Evolutionary conservation across 2,329 filamentous ascomycete genomes (phyloP).

Genomic region (Scytalidium sp.): DNA sequence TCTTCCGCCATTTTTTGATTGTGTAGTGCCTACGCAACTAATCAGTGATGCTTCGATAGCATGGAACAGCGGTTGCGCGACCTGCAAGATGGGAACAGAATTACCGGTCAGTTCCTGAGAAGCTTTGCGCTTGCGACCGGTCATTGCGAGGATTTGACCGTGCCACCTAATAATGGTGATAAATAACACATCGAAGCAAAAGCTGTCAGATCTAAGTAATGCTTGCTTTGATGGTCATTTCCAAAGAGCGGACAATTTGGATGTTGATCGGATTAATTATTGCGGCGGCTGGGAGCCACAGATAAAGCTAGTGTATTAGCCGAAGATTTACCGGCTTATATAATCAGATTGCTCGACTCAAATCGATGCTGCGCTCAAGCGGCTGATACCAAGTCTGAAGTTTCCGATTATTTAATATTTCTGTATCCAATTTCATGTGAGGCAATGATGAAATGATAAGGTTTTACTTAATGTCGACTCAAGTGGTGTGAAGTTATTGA

Average conservation of each 20-base stretch:
- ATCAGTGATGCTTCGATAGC: neutral
- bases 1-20: neutral
- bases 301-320: neutral
- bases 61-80: neutral
- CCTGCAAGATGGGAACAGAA: slow-evolving; percentile 11
- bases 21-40: neutral
- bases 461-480: no score
- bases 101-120: slow-evolving; percentile 15
- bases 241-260: neutral
- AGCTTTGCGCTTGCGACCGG: slow-evolving; percentile 20
- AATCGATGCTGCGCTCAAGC: no score
- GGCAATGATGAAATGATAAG: no score
- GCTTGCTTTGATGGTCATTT: neutral
- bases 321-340: neutral
- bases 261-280: neutral
- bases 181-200: neutral
- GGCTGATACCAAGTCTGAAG: no score
- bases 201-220: neutral
- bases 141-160: slow-evolving; percentile 15
- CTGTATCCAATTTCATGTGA: no score
- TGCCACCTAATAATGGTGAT: neutral
- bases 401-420: no score
- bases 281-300: neutral
- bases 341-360: no score
- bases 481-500: no score